A percentile compares a stretch with the other conserved stretches of the same genome.
These are phyloP conservation scores for Russula earlei DNA, from an alignment of 768 basidiomycete species.

Conservation along the genomic window DNA sequence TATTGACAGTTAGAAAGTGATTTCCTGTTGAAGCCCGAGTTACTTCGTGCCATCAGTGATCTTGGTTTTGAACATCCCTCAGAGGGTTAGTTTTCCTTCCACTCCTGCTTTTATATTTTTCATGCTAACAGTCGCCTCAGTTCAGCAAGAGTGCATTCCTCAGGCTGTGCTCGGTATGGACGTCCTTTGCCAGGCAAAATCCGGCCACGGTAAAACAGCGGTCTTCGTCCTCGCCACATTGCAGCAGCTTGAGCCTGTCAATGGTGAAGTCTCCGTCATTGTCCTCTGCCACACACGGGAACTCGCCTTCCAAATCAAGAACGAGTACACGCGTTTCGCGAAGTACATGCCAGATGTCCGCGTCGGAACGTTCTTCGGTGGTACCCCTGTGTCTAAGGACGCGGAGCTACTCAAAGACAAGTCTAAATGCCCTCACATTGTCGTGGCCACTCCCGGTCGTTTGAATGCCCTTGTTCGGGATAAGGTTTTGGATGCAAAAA, in stretches of 20 bases:
- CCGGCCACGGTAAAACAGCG: slow-evolving; percentile 96
- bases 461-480: slow-evolving; percentile 93
- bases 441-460: slow-evolving; percentile 96
- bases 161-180: slow-evolving; percentile 99
- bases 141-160: slow-evolving; percentile 99
- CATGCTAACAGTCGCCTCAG: slow-evolving; percentile 32
- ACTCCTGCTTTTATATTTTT: background rate
- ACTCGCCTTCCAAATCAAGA: slow-evolving; percentile 99
- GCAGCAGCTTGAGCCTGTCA: slow-evolving; percentile 96
- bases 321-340: slow-evolving; percentile 97
- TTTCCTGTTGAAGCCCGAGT: slow-evolving; percentile 94
- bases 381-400: slow-evolving; percentile 90
- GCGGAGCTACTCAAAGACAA: slow-evolving; percentile 91
- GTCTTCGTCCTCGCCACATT: slow-evolving; percentile 97
- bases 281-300: slow-evolving; percentile 99
- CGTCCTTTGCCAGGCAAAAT: slow-evolving; percentile 98
- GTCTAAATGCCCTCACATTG: slow-evolving; percentile 95
- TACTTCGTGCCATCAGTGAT: slow-evolving; percentile 95
- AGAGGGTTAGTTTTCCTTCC: slow-evolving; percentile 55
- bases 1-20: slow-evolving; percentile 46
- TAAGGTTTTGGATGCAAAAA: slow-evolving; percentile 89
- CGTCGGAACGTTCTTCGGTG: slow-evolving; percentile 96
- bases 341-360: slow-evolving; percentile 99
- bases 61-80: slow-evolving; percentile 99
- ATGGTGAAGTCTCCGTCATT: slow-evolving; percentile 95